Conservation (phyloP, 2,329 filamentous ascomycete genomes). For the Myriangium duriaei region DNA sequence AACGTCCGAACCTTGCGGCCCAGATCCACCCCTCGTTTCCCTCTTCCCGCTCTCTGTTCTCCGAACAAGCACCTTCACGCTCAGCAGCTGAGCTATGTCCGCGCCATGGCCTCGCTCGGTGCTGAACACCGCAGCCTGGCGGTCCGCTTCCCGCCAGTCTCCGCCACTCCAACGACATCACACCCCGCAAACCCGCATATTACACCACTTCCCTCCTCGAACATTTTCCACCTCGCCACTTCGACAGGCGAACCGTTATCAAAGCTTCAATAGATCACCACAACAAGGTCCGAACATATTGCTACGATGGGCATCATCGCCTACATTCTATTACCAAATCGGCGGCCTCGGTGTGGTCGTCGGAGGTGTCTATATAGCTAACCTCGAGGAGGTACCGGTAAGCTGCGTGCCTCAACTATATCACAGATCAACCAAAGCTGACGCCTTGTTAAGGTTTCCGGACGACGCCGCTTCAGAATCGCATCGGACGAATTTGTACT, state of each 20-base stretch:
- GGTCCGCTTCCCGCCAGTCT: too few relatives aligned
- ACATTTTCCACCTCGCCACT: neutral
- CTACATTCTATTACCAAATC: conserved; percentile 36
- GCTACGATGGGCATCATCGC: conserved; percentile 28
- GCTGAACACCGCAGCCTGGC: too few relatives aligned
- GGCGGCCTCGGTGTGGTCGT: conserved; percentile 29
- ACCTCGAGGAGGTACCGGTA: conserved; percentile 58
- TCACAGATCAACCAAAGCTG: neutral
- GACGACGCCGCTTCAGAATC: conserved; percentile 61
- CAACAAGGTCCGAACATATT: conserved; percentile 15
- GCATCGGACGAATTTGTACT: conserved; percentile 48
- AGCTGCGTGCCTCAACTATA: conserved; percentile 10
- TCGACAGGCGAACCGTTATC: neutral
- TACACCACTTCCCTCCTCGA: too few relatives aligned
- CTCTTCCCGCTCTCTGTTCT: too few relatives aligned
- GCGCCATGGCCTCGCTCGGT: too few relatives aligned
- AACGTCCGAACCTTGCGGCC: too few relatives aligned
- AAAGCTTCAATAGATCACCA: neutral
- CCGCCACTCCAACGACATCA: too few relatives aligned
- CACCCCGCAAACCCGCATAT: too few relatives aligned
- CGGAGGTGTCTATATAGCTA: conserved; percentile 50
- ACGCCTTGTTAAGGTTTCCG: conserved; percentile 39
- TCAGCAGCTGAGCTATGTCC: too few relatives aligned
- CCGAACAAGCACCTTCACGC: too few relatives aligned
- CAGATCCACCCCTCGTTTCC: too few relatives aligned